Evolutionary conservation across 352 stramenopile genomes (phyloP).

Genomic region (Globisporangium nagaii): DNA sequence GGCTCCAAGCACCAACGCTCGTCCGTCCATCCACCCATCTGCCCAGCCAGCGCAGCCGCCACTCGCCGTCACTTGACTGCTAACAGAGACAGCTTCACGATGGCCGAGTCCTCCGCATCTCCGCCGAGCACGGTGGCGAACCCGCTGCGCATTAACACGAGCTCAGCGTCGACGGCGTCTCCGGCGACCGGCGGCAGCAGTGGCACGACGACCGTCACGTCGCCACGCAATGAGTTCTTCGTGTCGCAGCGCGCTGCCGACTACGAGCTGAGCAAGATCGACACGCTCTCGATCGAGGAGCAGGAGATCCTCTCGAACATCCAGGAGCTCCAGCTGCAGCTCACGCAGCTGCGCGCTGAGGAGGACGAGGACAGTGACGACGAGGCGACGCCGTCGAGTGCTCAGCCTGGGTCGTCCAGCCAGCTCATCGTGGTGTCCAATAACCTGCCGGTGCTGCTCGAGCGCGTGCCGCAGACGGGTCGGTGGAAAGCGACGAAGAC

Average conservation of each 20-base stretch:
- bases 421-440: constrained; percentile 89
- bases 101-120: not conserved
- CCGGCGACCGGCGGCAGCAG: constrained; percentile 4
- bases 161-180: not conserved
- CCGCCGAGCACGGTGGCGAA: not conserved
- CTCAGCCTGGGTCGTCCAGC: constrained; percentile 14
- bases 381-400: constrained; percentile 18
- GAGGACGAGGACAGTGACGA: constrained; percentile 62
- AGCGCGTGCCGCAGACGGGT: constrained; percentile 68
- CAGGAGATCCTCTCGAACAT: constrained; percentile 88
- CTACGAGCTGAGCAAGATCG: constrained; percentile 59
- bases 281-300: constrained; percentile 75
- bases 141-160: constrained; percentile 12
- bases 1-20: not conserved
- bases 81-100: not conserved
- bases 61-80: not conserved
- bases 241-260: constrained; percentile 68
- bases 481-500: constrained; percentile 83
- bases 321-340: constrained; percentile 85
- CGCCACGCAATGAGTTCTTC: constrained; percentile 70
- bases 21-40: not conserved
- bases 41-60: not conserved
- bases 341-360: constrained; percentile 72
- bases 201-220: constrained; percentile 18
- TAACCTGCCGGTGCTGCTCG: constrained; percentile 69